Evolutionary conservation across 129 eudicot genomes (phyloP), one percentile per base, ranked within the genome.

Genomic region (Pulicaria dysenterica): DNA sequence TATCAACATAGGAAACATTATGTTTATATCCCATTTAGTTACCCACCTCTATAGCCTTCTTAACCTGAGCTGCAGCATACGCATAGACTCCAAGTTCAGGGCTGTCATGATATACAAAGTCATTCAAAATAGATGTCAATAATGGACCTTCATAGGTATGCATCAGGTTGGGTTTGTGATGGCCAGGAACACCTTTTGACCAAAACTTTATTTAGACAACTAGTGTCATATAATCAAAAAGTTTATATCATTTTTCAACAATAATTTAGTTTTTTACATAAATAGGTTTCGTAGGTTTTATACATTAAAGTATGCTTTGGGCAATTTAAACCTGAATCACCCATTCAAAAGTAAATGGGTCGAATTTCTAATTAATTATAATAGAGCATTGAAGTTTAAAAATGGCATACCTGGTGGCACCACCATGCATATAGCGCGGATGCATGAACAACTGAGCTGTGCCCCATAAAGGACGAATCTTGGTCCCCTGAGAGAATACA

Each of bases 341-440:
- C 31, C 31, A 24, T 24, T 24, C 31, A 24, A 24, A 24, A 24
- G 31, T 24, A 24, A 24, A 24, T 24, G 31, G 31, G 31, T 24
- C 31, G 2, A 24, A 24, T 24, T 24, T 24, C 31, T 37, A 69
- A 17, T 58, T 60, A 45, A 7, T 42, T 8, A 64, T 7, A 31
- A 6, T 8, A 2, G 34, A 34, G 71, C 8, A 62, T 8, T 7
- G 0, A 43, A 44, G 38, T 24, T 5, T 55, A 39, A 67, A 62
- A 46, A 41, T 6, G 39, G 8, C 31, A 24, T 75, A 94, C 99
- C 99, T 94, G 41, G 99, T 94, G 41, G 99, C 97, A 59, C 77
- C 99, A 66, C 99, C 99, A 72, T 94, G 99, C 99, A 90, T 94
- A 82, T 81, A 94, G 16, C 97, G 95, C 51, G 99, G 97, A 75